phyloP scores from a whole-genome alignment of 2,329 filamentous ascomycete genomes.

The Nigrospora osmanthi region DNA sequence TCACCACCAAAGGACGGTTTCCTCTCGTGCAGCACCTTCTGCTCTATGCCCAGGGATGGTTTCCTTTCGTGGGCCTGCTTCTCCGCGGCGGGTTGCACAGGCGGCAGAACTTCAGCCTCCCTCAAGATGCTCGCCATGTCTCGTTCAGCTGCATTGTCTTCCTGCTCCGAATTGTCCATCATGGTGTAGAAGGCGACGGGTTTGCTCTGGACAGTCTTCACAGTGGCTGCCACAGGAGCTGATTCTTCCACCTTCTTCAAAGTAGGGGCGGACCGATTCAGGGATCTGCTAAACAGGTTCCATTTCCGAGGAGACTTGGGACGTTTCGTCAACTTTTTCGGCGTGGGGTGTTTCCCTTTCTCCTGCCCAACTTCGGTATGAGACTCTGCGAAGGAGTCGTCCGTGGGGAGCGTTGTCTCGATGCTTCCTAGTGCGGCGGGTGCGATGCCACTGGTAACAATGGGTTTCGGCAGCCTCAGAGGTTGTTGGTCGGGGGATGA shows the following conservation, averaged over 20 bases:
- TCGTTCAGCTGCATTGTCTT: slow-evolving; percentile 23
- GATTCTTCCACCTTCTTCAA: slow-evolving; percentile 29
- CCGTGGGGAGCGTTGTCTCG: slow-evolving; percentile 49
- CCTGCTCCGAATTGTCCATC: slow-evolving; percentile 50
- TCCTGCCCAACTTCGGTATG: slow-evolving; percentile 26
- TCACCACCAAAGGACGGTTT: too few relatives aligned
- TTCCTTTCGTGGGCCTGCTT: slow-evolving; percentile 5
- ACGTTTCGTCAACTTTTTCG: slow-evolving; percentile 50
- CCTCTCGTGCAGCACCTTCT: neutral
- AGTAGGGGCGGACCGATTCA: slow-evolving; percentile 28
- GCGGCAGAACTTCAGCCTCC: slow-evolving; percentile 33
- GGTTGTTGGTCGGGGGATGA: slow-evolving; percentile 32
- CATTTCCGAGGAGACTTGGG: slow-evolving; percentile 51
- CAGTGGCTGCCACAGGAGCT: slow-evolving; percentile 34
- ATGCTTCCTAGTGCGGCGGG: slow-evolving; percentile 47
- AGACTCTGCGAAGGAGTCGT: slow-evolving; percentile 42
- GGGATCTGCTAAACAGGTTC: slow-evolving; percentile 54
- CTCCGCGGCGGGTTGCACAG: neutral
- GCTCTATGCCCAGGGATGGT: slow-evolving; percentile 8
- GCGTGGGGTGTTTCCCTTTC: slow-evolving; percentile 17
- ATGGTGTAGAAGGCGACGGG: slow-evolving; percentile 53
- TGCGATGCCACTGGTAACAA: slow-evolving; percentile 33
- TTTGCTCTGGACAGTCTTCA: slow-evolving; percentile 41
- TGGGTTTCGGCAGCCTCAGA: slow-evolving; percentile 44
- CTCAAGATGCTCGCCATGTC: slow-evolving; percentile 42